Base-by-base conservation (phyloP, 2,329 filamentous ascomycete genomes). In the Proliferodiscus dingleyae region DNA sequence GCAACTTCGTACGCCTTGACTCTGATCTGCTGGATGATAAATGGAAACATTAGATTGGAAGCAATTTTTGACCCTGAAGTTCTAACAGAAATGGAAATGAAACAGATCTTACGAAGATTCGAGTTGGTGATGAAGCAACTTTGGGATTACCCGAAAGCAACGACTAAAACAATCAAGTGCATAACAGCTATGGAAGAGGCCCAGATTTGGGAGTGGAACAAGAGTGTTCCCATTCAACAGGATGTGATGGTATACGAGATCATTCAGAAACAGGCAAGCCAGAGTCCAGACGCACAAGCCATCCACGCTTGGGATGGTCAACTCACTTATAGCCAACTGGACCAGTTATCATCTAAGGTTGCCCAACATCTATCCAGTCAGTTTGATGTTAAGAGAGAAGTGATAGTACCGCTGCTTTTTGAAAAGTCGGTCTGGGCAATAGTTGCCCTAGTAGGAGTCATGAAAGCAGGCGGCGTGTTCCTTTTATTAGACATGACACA, bases 1-100 rank as follows among this genome's bases (percentile, higher is more conserved):
- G 13, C 69, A 52, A 72, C 69, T 42, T 64, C 70, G 0, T 74
- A 74, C 46, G 66, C 71, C 6, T 59, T 74, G 1, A 73, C 73
- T 70, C 46, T 74, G 24, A 70, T 61, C 5, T 72, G 64, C 51
- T 67, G 67, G 5, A 65, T 72, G 3, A 58, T 61, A 22, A 68
- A 66, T 47, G 64, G 53, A 8, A 68, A 68, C 2, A 66, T 73
- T 43, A 55, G 66, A 37, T 61, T 71, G 6, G 66, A 64, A 18
- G 68, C 68, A 2, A 70, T 63, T 50, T 71, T 70, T 38, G 69
- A 71, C 33, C 61, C 51, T 41, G 60, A 55, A n/a, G 34, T 39
- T 16, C 26, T 42, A 9, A 13, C 39, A 23, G 22, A 22, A 13
- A n/a, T 16, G n/a, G 33, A 43, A 29, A 30, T 47, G 21, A 5